Percentiles rank a stretch among this genome's conserved stretches.
Conservation (phyloP, 2,329 filamentous ascomycete species). For the Akanthomyces dipterigenus region DNA sequence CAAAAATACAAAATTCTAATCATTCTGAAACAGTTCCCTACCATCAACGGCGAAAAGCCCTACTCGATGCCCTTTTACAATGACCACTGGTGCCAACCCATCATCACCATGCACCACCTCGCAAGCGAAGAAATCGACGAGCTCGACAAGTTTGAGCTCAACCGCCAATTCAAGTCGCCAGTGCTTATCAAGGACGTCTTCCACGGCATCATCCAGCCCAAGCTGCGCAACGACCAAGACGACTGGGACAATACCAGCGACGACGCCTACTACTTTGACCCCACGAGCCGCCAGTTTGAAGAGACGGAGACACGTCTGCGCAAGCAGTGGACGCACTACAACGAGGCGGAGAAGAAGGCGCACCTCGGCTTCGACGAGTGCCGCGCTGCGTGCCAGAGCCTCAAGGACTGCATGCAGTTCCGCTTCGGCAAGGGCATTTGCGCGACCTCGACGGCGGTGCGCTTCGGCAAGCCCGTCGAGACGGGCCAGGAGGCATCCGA, state of each 20-base stretch:
- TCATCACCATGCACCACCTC: slow-evolving; percentile 51
- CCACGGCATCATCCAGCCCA: slow-evolving; percentile 35
- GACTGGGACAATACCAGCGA: slow-evolving; percentile 50
- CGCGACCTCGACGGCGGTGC: slow-evolving; percentile 27
- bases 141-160: slow-evolving; percentile 45
- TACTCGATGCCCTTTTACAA: slow-evolving; percentile 39
- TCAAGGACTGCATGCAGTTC: slow-evolving; percentile 34
- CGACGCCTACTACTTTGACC: slow-evolving; percentile 36
- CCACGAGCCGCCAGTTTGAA: slow-evolving; percentile 22
- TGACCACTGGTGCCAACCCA: slow-evolving; percentile 48
- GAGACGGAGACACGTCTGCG: slow-evolving; percentile 23
- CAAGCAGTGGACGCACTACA: slow-evolving; percentile 27
- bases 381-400: slow-evolving; percentile 34
- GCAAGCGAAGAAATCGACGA: slow-evolving; percentile 41
- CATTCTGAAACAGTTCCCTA: slow-evolving; percentile 34
- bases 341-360: slow-evolving; percentile 33
- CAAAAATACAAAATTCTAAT: neutral
- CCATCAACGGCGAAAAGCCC: slow-evolving; percentile 50
- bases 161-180: slow-evolving; percentile 25
- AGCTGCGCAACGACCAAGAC: slow-evolving; percentile 30
- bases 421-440: slow-evolving; percentile 34
- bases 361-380: slow-evolving; percentile 38
- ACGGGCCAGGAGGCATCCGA: slow-evolving; percentile 23
- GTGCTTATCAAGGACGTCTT: slow-evolving; percentile 43
- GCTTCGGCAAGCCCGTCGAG: slow-evolving; percentile 32